Percentiles rank a stretch among this genome's conserved stretches.
Evolutionary conservation across 495 filamentous ascomycete species (phyloP).

Genomic region (Chaetomium tenue): DNA sequence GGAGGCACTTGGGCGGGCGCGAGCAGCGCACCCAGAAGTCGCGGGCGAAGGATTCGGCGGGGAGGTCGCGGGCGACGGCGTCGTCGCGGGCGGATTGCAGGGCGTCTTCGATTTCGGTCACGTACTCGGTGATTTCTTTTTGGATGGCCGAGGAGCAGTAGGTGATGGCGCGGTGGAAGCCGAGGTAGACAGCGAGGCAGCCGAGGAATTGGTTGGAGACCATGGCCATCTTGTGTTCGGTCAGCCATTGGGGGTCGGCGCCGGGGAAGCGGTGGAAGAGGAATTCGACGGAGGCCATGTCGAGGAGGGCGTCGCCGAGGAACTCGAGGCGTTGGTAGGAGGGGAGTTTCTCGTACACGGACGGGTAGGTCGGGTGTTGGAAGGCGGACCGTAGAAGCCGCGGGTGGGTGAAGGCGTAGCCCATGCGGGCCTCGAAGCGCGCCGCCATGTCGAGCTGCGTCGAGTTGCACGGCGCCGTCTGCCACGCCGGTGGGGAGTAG

Average conservation of each 20-base stretch:
- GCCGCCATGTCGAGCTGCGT: constrained; percentile 64
- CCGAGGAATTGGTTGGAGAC: constrained; percentile 95
- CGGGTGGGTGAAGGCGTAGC: constrained; percentile 80
- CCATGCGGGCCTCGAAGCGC: constrained; percentile 63
- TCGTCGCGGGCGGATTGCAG: constrained; percentile 48
- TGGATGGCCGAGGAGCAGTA: constrained; percentile 59
- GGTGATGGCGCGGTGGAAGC: constrained; percentile 71
- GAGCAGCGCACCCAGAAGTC: constrained; percentile 76
- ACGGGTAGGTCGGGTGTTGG: constrained; percentile 76
- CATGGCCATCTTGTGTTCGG: constrained; percentile 99
- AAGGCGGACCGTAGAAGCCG: constrained; percentile 80
- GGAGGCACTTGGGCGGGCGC: constrained; percentile 80
- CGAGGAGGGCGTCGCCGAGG: constrained; percentile 83
- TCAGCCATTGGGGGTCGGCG: constrained; percentile 93
- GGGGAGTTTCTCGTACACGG: constrained; percentile 71
- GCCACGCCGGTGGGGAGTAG: constrained; percentile 73
- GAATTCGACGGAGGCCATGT: constrained; percentile 81
- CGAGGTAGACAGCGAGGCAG: constrained; percentile 71
- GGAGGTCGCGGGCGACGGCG: constrained; percentile 31
- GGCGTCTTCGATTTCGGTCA: constrained; percentile 61
- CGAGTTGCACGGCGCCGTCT: constrained; percentile 55
- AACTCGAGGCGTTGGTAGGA: constrained; percentile 94
- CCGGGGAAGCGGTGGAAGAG: constrained; percentile 73
- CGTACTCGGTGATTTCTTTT: constrained; percentile 66
- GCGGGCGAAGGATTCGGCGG: constrained; percentile 49